Evolutionary conservation across 352 stramenopile species (phyloP).

Genomic region (Globisporangium takayamanum): DNA sequence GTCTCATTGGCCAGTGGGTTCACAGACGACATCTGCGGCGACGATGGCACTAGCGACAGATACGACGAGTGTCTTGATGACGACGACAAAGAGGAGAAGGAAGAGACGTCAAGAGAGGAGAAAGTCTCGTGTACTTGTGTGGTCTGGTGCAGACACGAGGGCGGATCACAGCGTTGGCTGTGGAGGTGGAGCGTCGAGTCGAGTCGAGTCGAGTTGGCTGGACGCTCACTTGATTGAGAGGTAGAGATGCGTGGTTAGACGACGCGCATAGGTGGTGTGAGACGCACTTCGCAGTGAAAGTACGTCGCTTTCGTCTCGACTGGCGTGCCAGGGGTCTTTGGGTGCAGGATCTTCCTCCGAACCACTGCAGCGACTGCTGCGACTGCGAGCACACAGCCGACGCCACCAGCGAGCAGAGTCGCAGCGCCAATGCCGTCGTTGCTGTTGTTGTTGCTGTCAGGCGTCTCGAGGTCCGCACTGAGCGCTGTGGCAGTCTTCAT

Average conservation of each 20-base stretch:
- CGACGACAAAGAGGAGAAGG: background rate
- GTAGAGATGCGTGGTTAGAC: background rate
- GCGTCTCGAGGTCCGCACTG: background rate
- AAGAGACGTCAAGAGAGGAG: background rate
- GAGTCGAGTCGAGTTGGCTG: background rate
- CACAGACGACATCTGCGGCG: no score
- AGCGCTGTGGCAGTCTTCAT: conserved; percentile 5
- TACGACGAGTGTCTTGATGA: no score
- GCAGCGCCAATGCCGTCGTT: conserved; percentile 6
- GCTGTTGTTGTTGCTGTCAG: background rate
- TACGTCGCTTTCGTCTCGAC: conserved; percentile 24
- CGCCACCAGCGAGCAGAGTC: conserved; percentile 14
- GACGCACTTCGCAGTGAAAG: conserved; percentile 28
- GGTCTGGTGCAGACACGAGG: background rate
- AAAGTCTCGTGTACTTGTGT: background rate
- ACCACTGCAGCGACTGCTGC: conserved; percentile 15
- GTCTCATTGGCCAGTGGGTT: no score
- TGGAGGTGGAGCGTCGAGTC: background rate
- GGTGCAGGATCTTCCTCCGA: conserved; percentile 15
- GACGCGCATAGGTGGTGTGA: conserved; percentile 22
- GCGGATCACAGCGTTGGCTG: conserved; percentile 10
- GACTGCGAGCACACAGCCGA: conserved; percentile 18
- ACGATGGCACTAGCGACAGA: no score
- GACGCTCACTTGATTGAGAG: background rate
- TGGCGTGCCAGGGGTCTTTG: conserved; percentile 25